phyloP scores from a whole-genome alignment of 306 rosid genomes.

The Senna tora region DNA sequence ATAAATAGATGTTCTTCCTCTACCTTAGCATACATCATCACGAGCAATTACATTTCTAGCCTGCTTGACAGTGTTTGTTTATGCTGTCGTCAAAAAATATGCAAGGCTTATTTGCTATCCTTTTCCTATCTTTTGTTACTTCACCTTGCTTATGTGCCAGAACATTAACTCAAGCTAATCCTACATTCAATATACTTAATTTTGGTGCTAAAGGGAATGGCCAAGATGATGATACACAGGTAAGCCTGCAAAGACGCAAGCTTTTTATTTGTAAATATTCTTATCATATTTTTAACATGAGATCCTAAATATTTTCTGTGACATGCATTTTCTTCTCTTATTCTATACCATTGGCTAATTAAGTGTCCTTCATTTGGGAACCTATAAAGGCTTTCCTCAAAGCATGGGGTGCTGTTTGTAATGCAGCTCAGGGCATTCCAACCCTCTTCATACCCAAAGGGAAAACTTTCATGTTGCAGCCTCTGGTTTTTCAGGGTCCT shows the following conservation, averaged over 20 bases:
- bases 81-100: slow-evolving; percentile 8
- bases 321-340: neutral
- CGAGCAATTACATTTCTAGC: neutral
- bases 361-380: neutral
- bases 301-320: too few species aligned
- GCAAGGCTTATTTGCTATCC: neutral
- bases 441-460: slow-evolving; percentile 46
- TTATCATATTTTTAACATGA: neutral
- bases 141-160: slow-evolving; percentile 21
- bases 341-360: neutral
- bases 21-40: neutral
- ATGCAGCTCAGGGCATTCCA: slow-evolving; percentile 27
- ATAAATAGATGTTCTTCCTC: neutral
- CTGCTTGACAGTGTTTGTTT: neutral
- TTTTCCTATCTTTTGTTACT: slow-evolving; percentile 4
- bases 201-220: slow-evolving; percentile 57
- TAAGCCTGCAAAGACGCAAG: neutral
- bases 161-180: neutral
- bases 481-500: slow-evolving; percentile 52
- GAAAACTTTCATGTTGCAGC: slow-evolving; percentile 48
- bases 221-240: slow-evolving; percentile 49
- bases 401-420: slow-evolving; percentile 58
- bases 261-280: neutral
- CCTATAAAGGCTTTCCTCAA: slow-evolving; percentile 50
- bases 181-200: slow-evolving; percentile 31